A percentile compares a stretch with the other conserved stretches of the same genome.
Conservation (phyloP, 192 early-diverging fungal genomes). For the Allomyces macrogynus region DNA sequence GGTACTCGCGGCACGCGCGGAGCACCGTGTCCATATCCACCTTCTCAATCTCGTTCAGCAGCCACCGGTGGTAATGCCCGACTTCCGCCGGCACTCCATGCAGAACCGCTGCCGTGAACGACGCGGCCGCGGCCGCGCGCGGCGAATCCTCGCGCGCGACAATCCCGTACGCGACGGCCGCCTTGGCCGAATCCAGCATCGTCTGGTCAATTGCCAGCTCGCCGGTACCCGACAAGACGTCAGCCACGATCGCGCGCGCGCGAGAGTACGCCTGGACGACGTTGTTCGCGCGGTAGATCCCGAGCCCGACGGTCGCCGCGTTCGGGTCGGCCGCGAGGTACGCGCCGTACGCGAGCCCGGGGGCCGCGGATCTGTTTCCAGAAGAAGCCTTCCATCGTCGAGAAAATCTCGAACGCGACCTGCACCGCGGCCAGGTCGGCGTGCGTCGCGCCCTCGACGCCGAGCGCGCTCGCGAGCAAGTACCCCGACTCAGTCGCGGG, state of each 20-base stretch:
- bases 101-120: background rate
- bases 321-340: conserved; percentile 21
- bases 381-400: conserved; percentile 35
- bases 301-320: conserved; percentile 7
- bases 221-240: background rate
- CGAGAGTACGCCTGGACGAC: background rate
- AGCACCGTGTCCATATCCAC: conserved; percentile 24
- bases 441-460: conserved; percentile 3
- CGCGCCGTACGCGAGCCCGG: conserved; percentile 30
- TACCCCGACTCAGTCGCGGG: background rate
- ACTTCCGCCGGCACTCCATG: background rate
- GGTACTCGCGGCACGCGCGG: conserved; percentile 24
- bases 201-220: background rate
- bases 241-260: background rate
- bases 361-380: conserved; percentile 41
- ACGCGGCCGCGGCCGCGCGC: background rate
- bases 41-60: conserved; percentile 4
- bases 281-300: background rate
- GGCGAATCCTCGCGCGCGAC: background rate
- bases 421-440: conserved; percentile 30
- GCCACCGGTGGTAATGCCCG: background rate
- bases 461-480: background rate
- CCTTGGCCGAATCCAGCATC: background rate
- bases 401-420: conserved; percentile 28
- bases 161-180: background rate